Evolutionary conservation across 306 rosid species (phyloP).

Genomic region (Cicer judaicum): DNA sequence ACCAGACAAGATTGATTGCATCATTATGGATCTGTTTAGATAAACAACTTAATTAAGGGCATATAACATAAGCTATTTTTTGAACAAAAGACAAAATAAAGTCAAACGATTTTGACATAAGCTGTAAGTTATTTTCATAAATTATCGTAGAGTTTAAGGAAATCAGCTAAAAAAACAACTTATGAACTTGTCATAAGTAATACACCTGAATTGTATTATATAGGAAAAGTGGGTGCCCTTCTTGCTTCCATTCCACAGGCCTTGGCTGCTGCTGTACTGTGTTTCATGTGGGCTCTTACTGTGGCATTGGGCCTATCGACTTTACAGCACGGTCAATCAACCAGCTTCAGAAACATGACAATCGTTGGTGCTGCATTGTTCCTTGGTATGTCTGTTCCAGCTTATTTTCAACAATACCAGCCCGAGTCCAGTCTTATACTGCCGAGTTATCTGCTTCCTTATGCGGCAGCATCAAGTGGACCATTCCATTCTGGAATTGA

Average conservation of each 20-base stretch:
- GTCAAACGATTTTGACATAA: too few relatives aligned
- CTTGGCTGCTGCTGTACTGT: slow-evolving; percentile 83
- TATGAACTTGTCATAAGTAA: neutral
- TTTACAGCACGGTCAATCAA: slow-evolving; percentile 72
- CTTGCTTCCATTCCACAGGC: slow-evolving; percentile 94
- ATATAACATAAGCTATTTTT: too few relatives aligned
- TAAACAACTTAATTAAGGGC: too few relatives aligned
- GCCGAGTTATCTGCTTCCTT: slow-evolving; percentile 86
- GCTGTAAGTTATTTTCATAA: too few relatives aligned
- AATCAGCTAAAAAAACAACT: too few relatives aligned
- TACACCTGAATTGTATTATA: slow-evolving; percentile 34
- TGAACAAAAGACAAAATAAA: too few relatives aligned
- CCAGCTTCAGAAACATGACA: slow-evolving; percentile 80
- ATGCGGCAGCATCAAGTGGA: slow-evolving; percentile 89
- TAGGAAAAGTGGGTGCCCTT: slow-evolving; percentile 95
- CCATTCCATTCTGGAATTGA: slow-evolving; percentile 70
- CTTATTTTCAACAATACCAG: slow-evolving; percentile 92
- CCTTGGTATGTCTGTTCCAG: slow-evolving; percentile 91
- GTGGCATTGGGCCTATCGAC: slow-evolving; percentile 79
- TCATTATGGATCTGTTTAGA: neutral
- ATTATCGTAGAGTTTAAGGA: too few relatives aligned
- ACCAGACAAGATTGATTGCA: slow-evolving; percentile 18
- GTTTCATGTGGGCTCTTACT: slow-evolving; percentile 92
- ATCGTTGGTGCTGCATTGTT: slow-evolving; percentile 86
- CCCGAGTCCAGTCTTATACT: slow-evolving; percentile 69